phyloP scores from a whole-genome alignment of 1,284 basidiomycete genomes.

The Meripilus lineatus region DNA sequence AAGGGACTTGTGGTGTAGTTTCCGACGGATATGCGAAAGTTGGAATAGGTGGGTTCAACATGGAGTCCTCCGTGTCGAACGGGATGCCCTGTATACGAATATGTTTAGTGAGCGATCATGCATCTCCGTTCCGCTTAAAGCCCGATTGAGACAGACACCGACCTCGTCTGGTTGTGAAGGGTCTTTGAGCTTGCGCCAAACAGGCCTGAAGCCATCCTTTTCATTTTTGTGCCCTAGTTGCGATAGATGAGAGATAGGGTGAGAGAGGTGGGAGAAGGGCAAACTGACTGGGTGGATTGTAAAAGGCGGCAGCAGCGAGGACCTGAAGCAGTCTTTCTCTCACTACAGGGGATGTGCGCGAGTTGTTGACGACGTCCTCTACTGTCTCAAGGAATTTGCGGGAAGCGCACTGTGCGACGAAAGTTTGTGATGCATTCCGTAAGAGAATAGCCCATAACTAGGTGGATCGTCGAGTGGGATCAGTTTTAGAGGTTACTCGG shows the following conservation, averaged over 20 bases:
- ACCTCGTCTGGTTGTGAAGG: constrained; percentile 68
- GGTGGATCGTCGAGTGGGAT: neutral
- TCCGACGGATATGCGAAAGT: constrained; percentile 2
- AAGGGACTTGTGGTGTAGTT: constrained; percentile 9
- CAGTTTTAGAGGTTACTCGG: neutral
- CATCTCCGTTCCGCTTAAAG: too few species aligned
- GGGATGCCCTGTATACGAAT: constrained; percentile 50
- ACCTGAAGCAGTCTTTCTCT: constrained; percentile 68
- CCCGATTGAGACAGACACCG: constrained; percentile 7
- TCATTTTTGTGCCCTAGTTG: constrained; percentile 18
- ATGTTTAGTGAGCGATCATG: neutral
- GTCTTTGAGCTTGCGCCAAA: constrained; percentile 69
- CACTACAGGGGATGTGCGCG: constrained; percentile 66
- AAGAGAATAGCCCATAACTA: constrained; percentile 85
- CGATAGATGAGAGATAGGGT: neutral
- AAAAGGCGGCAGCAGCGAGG: constrained; percentile 66
- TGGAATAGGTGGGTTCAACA: constrained; percentile 60
- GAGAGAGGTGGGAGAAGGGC: neutral
- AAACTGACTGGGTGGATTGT: constrained; percentile 44
- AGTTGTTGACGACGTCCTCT: constrained; percentile 58
- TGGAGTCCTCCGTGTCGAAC: constrained; percentile 67
- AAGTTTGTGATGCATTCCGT: constrained; percentile 60
- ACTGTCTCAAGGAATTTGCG: constrained; percentile 73
- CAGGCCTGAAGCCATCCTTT: constrained; percentile 51
- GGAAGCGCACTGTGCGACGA: constrained; percentile 63